phyloP scores from a whole-genome alignment of 257 asterid species.

The Solanum etuberosum region DNA sequence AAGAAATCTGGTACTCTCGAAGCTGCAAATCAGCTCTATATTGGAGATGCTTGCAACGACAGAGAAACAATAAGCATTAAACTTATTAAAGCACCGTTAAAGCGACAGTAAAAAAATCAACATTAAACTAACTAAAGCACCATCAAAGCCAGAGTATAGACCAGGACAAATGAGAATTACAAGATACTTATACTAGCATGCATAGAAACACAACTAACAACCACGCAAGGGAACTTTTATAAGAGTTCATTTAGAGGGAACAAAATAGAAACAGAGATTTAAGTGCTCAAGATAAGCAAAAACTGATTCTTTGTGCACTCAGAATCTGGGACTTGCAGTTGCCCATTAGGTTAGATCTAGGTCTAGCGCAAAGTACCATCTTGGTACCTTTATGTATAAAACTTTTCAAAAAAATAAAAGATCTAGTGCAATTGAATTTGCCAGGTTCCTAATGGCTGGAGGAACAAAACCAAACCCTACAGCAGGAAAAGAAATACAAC shows the following conservation, averaged over 20 bases:
- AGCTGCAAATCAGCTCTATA: neutral
- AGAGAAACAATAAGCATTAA: neutral
- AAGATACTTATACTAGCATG: neutral
- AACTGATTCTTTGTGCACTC: no score
- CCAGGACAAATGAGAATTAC: neutral
- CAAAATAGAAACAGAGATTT: neutral
- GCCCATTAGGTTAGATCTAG: neutral
- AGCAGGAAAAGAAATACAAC: neutral
- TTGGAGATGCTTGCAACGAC: neutral
- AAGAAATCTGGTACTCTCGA: neutral
- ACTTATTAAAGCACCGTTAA: neutral
- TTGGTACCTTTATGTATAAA: neutral
- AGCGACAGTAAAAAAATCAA: neutral
- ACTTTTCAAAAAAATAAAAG: neutral
- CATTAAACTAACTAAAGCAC: neutral
- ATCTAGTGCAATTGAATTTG: neutral
- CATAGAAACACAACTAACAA: neutral
- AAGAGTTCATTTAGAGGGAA: neutral
- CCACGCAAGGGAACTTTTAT: neutral
- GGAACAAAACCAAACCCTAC: neutral
- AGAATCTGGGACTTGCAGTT: no score
- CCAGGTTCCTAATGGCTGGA: neutral
- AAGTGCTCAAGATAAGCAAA: neutral
- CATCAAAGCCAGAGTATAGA: neutral
- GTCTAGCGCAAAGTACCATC: neutral